Evolutionary conservation across 169 alveolate genomes (phyloP).

Genomic region (Babesia caballi): DNA sequence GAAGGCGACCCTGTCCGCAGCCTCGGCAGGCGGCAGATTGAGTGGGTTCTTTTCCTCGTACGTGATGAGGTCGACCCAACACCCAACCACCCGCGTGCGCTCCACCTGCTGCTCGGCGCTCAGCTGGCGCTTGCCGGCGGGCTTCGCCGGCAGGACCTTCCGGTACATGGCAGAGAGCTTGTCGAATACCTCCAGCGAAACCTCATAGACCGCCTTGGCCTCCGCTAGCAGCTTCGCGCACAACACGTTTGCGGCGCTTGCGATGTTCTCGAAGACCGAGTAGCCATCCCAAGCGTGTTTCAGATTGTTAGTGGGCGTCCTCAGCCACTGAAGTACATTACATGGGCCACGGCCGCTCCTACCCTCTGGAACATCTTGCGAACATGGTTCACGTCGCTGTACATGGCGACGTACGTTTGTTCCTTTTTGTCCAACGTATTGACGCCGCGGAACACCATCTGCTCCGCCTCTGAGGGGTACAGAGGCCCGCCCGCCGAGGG

Average conservation of each 20-base stretch:
- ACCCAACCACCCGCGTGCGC: neutral
- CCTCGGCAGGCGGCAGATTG: conserved; percentile 29
- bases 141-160: conserved; percentile 55
- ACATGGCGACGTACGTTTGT: conserved; percentile 40
- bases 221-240: conserved; percentile 51
- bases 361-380: conserved; percentile 63
- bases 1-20: conserved; percentile 65
- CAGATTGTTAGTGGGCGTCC: conserved; percentile 71
- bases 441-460: conserved; percentile 55
- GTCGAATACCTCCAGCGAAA: conserved; percentile 28
- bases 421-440: conserved; percentile 27
- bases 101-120: conserved; percentile 21
- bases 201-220: conserved; percentile 13
- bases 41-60: conserved; percentile 73
- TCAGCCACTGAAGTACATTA: conserved; percentile 55
- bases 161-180: conserved; percentile 40
- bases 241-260: conserved; percentile 26
- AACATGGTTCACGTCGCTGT: conserved; percentile 50
- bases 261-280: conserved; percentile 59
- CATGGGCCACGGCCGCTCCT: neutral
- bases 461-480: conserved; percentile 69
- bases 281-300: conserved; percentile 72
- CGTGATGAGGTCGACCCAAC: conserved; percentile 71
- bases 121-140: conserved; percentile 58
- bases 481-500: conserved; percentile 30